Evolutionary conservation across 2,329 filamentous ascomycete genomes (phyloP).

Genomic region (Claviceps cyperi): DNA sequence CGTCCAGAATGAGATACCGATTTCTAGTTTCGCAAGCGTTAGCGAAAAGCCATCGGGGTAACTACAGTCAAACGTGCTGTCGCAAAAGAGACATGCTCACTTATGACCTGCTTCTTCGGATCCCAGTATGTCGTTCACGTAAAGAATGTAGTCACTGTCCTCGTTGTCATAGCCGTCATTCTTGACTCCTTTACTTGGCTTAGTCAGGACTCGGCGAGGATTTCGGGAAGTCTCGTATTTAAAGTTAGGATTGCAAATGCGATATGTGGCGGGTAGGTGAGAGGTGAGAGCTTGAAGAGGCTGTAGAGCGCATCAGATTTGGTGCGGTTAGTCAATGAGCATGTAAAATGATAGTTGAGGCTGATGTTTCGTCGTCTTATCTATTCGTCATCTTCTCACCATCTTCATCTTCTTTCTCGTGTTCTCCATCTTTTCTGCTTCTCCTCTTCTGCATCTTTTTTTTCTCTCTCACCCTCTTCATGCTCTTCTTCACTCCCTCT

Average conservation of each 20-base stretch:
- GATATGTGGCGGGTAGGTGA: conserved; percentile 86
- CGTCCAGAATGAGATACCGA: conserved; percentile 91
- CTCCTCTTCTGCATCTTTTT: neutral
- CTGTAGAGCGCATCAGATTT: conserved; percentile 26
- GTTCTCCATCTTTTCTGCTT: neutral
- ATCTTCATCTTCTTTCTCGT: neutral
- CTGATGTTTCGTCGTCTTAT: neutral
- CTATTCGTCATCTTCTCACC: too few species aligned
- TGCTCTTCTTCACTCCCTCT: neutral
- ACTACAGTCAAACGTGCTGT: neutral
- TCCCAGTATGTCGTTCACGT: conserved; percentile 95
- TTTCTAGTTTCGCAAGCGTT: conserved; percentile 41
- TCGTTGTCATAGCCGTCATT: conserved; percentile 99
- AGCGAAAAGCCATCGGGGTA: neutral
- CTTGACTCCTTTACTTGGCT: conserved; percentile 95
- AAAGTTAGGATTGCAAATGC: conserved; percentile 95
- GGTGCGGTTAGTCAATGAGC: neutral
- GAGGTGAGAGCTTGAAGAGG: conserved; percentile 90
- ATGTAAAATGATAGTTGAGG: neutral
- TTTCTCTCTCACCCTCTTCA: neutral
- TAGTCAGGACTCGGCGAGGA: conserved; percentile 86
- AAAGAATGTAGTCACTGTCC: conserved; percentile 97
- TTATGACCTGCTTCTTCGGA: conserved; percentile 98
- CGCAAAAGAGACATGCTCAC: conserved; percentile 32
- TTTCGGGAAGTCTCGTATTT: conserved; percentile 98